Evolutionary conservation across 768 basidiomycete genomes (phyloP), one percentile per base, ranked within the genome.

Genomic region (Macrocybe gigantea): DNA sequence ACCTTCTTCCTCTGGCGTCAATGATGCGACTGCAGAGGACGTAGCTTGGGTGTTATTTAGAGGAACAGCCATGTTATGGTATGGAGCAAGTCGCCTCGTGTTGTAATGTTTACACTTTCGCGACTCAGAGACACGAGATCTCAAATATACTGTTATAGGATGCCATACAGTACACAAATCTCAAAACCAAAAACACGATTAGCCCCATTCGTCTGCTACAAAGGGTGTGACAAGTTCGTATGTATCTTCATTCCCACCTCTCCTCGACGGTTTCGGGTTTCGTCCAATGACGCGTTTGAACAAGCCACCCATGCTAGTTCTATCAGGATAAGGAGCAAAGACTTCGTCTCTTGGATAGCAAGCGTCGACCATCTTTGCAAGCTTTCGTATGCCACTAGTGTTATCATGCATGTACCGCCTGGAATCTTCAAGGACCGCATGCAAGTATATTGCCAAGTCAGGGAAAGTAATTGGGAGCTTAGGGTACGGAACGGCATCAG

Each of bases 161-260:
- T 22, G 22, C 22, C 2, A 22, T 4, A 22, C 22, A 22, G 22
- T 22, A 22, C 22, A 22, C 22, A 22, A 22, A 12, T 1, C 41
- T 41, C 8, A 39, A 36, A 3, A 12, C 2, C 33, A 29, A 5
- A 5, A 13, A 6, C 15, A 15, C 29, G 6, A 34, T 64, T 59
- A 83, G 48, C 84, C 83, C 79, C 78, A 86, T 53, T 88, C 85
- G 49, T 88, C 83, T 12, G 83, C 66, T 12, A 88, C 78, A 63
- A 91, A 91, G 1, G 88, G 88, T 11, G 88, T 91, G 47, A 91
- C 86, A 8, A 89, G 73, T 37, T 88, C 85, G 52, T 84, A 91
- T 7, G 82, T 85, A 49, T 90, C 87, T 54, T 87, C 85, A 58
- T 91, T 91, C 38, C 75, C 73, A 41, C 77, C 72, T 56, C 70